Base-by-base conservation (phyloP, 2,329 filamentous ascomycete genomes). In the Aureobasidium namibiae region DNA sequence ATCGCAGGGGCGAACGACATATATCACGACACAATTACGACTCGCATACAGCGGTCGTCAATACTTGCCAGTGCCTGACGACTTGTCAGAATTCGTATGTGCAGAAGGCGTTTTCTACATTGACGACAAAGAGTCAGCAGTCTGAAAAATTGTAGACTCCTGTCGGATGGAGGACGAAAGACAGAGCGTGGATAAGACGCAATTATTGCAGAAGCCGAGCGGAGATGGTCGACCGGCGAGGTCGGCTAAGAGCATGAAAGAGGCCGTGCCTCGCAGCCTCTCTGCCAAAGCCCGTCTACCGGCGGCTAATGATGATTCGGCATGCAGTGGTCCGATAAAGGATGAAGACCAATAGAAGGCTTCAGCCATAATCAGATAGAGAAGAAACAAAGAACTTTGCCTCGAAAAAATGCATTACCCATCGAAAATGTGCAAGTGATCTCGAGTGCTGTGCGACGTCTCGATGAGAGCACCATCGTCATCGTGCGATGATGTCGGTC, bases 401-500 rank as follows among this genome's bases (percentile, higher is more conserved):
- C 26, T 4, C 23, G 4, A 39, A 52, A 34, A 8, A 26, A 52
- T 38, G 21, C 48, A 52, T 26, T 39, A 21, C 16, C 18, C 38
- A 14, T 18, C 13, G 10, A 38, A 16, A 38, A 4, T 26, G 34
- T 26, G 33, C 34, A 52, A 39, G 24, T 21, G 9, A 13, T 18
- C 39, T 34, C 21, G 21, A 38, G 48, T 38, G 18, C 48, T 31
- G 23, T 39, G 48, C 33, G 34, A 50, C 48, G n/a, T 50, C 26
- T 36, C 31, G n/a, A 11, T 33, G 31, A 24, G 31, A 36, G 46
- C 21, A 34, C 14, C 24, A 14, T 44, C 52, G 52, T 56, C 52
- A 56, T 56, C 29, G 26, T 26, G 39, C 52, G 52, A 56, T 56
- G 52, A 56, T 56, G 52, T 56, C 52, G 52, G 52, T 56, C 52